Base-by-base conservation (phyloP, 176 grass and related monocot species). In the Poa annua region DNA sequence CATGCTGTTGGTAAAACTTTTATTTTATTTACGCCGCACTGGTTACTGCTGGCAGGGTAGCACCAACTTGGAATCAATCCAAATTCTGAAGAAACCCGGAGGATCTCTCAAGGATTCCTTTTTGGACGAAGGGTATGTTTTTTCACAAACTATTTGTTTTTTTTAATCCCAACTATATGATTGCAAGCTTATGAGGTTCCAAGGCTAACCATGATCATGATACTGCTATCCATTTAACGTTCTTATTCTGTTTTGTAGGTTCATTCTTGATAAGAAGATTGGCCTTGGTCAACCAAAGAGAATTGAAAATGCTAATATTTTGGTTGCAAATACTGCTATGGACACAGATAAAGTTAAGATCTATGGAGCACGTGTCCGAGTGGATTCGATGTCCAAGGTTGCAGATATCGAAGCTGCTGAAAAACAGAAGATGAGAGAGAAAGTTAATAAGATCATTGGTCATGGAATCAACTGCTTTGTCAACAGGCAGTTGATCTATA, bases 231-330 rank as follows among this genome's bases (percentile, higher is more conserved):
- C 0, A 4, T n/a, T 70, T 71, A 66, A 69, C 52, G 0, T 15
- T 39, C 22, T 79, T 35, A 51, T 36, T 79, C 34, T 44, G 45
- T 53, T 75, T 65, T 84, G 12, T 77, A 98, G 96, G 73, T 98
- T 98, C 78, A 98, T 98, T 87, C 91, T 98, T 86, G 96, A 98
- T 87, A 98, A 98, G 85, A 98, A 98, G 84, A 98, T 98, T 85
- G 96, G 96, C 47, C 88, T 98, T 66, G 96, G 96, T 10, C 96
- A 98, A 72, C 96, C 93, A 52, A 95, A 98, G 83, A 48, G 90
- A 11, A 98, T 98, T 85, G 93, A 98, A 77, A 95, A 95, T 85
- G 96, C 96, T 57, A 98, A 95, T 50, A 95, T 98, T 80, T 83
- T 98, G 83, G 96, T 98, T 68, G 91, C 96, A 12, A 98, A 98